phyloP scores from a whole-genome alignment of 2,329 filamentous ascomycete species.

The Penicillium sp. region DNA sequence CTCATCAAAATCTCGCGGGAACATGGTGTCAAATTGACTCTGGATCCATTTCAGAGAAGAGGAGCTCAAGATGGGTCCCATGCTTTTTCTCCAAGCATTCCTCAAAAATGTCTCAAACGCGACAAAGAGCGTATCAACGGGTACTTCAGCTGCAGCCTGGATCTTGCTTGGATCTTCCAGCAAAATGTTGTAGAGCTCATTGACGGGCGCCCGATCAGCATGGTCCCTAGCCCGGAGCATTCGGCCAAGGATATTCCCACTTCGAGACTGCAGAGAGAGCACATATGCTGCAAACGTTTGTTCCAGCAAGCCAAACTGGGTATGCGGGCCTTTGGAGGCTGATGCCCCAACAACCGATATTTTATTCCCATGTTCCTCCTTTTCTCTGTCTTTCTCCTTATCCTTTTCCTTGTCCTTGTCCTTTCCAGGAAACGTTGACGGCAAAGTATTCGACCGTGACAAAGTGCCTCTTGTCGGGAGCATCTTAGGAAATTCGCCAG shows the following conservation, averaged over 20 bases:
- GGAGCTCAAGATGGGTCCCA: conserved; percentile 76
- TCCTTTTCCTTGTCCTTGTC: conserved; percentile 31
- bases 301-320: conserved; percentile 70
- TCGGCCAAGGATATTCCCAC: conserved; percentile 79
- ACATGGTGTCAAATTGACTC: conserved; percentile 41
- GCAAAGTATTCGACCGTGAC: conserved; percentile 44
- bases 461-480: conserved; percentile 35
- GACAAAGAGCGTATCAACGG: conserved; percentile 80
- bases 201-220: conserved; percentile 75
- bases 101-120: conserved; percentile 91
- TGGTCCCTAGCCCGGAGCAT: conserved; percentile 65
- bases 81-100: conserved; percentile 81
- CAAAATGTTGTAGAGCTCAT: conserved; percentile 84
- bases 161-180: conserved; percentile 78
- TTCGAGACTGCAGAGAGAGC: conserved; percentile 74
- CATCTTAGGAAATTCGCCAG: conserved; percentile 47
- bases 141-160: conserved; percentile 69
- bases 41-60: conserved; percentile 72
- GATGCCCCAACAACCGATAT: conserved; percentile 54
- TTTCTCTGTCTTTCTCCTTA: conserved; percentile 31
- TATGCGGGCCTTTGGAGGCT: conserved; percentile 52
- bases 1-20: conserved; percentile 51
- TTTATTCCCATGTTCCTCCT: conserved; percentile 30
- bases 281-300: conserved; percentile 82
- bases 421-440: conserved; percentile 47